A percentile compares a stretch with the other conserved stretches of the same genome.
Evolutionary conservation across 495 filamentous ascomycete genomes (phyloP).

Genomic region (Trichoderma erinaceum): DNA sequence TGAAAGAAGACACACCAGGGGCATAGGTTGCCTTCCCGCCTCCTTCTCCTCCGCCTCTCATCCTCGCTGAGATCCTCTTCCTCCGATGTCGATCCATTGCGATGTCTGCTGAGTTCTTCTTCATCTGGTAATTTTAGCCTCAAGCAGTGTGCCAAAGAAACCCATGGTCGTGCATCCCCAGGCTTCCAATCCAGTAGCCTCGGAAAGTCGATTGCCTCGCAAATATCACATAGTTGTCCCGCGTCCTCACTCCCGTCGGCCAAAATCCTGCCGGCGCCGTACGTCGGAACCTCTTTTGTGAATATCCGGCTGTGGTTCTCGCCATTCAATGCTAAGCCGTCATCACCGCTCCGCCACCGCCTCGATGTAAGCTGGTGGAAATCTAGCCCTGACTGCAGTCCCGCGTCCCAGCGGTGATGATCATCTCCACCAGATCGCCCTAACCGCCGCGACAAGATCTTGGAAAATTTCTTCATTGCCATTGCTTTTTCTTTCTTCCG

Average conservation of each 20-base stretch:
- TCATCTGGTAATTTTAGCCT: background rate
- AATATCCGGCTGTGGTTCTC: background rate
- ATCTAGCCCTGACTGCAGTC: background rate
- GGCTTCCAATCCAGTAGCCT: conserved; percentile 8
- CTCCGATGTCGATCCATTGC: background rate
- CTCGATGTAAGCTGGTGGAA: conserved; percentile 16
- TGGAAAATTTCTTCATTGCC: conserved; percentile 14
- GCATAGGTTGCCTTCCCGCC: background rate
- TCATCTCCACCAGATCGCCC: conserved; percentile 9
- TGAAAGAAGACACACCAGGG: conserved; percentile 13
- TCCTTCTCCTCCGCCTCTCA: background rate
- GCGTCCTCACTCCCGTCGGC: conserved; percentile 10
- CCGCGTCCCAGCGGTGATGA: background rate
- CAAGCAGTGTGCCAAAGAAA: conserved; percentile 7
- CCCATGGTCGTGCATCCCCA: conserved; percentile 3
- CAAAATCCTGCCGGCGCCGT: conserved; percentile 2
- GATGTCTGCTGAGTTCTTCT: background rate
- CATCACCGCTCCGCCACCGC: conserved; percentile 3
- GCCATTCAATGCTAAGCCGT: background rate
- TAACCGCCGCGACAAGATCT: conserved; percentile 12
- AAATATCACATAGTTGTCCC: background rate
- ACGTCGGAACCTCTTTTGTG: background rate
- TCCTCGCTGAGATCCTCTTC: background rate
- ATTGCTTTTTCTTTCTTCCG: background rate
- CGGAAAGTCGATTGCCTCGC: conserved; percentile 10